These are phyloP conservation scores for Rhizophora apiculata DNA, from an alignment of 345 rosid genomes.

Conservation along the genomic window DNA sequence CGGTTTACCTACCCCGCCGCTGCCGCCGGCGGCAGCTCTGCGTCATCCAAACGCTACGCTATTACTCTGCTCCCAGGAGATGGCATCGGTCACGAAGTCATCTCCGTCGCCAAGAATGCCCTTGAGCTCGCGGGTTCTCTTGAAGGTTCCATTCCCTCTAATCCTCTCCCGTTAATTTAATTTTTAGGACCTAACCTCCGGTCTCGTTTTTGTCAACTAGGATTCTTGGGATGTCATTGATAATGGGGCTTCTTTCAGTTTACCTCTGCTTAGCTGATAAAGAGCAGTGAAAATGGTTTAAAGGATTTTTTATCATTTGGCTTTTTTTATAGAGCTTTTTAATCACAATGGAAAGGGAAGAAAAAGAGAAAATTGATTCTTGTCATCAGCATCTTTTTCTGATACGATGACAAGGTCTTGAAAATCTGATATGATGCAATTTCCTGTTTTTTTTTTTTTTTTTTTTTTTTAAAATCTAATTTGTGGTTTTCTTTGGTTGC, in stretches of 20 bases:
- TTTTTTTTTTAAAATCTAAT: background rate
- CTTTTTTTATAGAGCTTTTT: background rate
- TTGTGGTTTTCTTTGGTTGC: background rate
- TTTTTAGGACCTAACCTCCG: background rate
- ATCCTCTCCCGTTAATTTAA: background rate
- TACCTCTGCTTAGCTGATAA: background rate
- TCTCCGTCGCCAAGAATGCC: conserved; percentile 66
- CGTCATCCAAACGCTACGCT: conserved; percentile 50
- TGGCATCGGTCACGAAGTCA: conserved; percentile 95
- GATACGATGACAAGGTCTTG: background rate
- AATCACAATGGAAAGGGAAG: background rate
- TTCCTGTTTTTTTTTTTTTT: no score
- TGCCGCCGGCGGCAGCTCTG: conserved; percentile 21
- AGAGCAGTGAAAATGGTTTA: no score
- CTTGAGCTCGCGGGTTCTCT: conserved; percentile 69
- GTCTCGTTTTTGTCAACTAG: background rate
- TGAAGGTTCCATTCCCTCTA: conserved; percentile 46
- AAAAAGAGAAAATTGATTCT: no score
- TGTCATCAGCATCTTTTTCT: background rate
- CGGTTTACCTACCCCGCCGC: conserved; percentile 36
- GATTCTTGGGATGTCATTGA: background rate
- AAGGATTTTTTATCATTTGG: no score
- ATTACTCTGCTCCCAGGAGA: conserved; percentile 93
- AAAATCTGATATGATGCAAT: background rate
- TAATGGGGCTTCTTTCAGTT: background rate